Percentiles rank a stretch among this genome's conserved stretches.
These are phyloP conservation scores for Pyrenula aspistea DNA, from an alignment of 495 filamentous ascomycete genomes.

Conservation along the genomic window DNA sequence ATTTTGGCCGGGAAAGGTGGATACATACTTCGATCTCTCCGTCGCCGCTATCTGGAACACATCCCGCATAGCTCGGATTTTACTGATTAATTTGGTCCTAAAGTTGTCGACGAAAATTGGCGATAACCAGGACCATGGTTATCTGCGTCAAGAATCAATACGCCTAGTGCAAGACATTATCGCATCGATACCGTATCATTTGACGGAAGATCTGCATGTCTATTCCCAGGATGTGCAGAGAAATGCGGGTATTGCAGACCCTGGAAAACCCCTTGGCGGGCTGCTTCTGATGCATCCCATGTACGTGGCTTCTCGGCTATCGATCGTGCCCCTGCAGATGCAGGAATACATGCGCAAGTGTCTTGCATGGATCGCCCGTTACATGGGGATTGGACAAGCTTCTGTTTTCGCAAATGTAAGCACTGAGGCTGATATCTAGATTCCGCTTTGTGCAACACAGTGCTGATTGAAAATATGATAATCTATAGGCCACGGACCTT, in stretches of 20 bases:
- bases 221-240: constrained; percentile 9
- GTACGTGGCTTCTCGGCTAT: constrained; percentile 13
- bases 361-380: constrained; percentile 16
- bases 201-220: constrained; percentile 15
- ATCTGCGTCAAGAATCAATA: not conserved
- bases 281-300: constrained; percentile 22
- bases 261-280: constrained; percentile 15
- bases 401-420: constrained; percentile 9
- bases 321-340: constrained; percentile 10
- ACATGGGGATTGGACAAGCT: constrained; percentile 23
- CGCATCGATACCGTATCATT: constrained; percentile 20
- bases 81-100: constrained; percentile 9
- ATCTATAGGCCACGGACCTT: constrained; percentile 1
- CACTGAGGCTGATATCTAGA: not conserved
- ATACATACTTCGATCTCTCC: constrained; percentile 16
- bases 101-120: constrained; percentile 5
- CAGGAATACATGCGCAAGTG: constrained; percentile 13
- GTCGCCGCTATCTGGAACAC: constrained; percentile 19
- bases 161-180: constrained; percentile 12
- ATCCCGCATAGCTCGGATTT: constrained; percentile 14
- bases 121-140: constrained; percentile 1
- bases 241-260: constrained; percentile 6
- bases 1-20: constrained; percentile 11
- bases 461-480: not conserved
- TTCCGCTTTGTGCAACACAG: not conserved